Evolutionary conservation across 768 basidiomycete species (phyloP).

Genomic region (Suillus subaureus): DNA sequence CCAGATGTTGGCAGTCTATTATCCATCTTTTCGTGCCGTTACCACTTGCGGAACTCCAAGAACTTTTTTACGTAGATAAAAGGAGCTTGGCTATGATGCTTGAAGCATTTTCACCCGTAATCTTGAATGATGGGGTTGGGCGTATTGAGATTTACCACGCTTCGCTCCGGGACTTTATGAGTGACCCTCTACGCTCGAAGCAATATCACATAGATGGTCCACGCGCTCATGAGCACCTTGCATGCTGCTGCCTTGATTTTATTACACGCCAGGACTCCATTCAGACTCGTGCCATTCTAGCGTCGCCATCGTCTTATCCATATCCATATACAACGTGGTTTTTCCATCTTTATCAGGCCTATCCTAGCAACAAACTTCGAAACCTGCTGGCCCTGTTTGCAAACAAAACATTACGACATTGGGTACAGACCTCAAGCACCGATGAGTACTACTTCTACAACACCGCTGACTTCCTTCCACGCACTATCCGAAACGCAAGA

Average conservation of each 20-base stretch:
- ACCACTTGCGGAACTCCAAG: neutral
- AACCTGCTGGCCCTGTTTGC: no score
- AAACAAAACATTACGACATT: no score
- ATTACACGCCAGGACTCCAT: no score
- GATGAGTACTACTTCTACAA: neutral
- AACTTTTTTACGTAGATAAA: neutral
- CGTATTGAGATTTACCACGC: conserved; percentile 3
- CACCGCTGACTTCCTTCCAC: no score
- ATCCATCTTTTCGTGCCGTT: neutral
- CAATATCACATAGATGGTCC: neutral
- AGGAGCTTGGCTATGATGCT: neutral
- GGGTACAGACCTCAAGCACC: no score
- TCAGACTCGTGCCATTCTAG: no score
- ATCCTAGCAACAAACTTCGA: neutral
- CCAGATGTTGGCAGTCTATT: neutral
- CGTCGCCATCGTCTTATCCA: no score
- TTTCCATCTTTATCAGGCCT: no score
- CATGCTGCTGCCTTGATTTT: neutral
- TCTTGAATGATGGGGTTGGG: neutral
- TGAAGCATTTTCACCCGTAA: neutral
- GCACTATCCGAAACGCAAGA: neutral
- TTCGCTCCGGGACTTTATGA: conserved; percentile 6
- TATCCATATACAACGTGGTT: no score
- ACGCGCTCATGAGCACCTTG: neutral
- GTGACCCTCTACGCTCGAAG: neutral